A percentile compares a stretch with the other conserved stretches of the same genome.
Evolutionary conservation across 1,139 yeast species (phyloP).

Genomic region (Blastobotrys capitulatus): DNA sequence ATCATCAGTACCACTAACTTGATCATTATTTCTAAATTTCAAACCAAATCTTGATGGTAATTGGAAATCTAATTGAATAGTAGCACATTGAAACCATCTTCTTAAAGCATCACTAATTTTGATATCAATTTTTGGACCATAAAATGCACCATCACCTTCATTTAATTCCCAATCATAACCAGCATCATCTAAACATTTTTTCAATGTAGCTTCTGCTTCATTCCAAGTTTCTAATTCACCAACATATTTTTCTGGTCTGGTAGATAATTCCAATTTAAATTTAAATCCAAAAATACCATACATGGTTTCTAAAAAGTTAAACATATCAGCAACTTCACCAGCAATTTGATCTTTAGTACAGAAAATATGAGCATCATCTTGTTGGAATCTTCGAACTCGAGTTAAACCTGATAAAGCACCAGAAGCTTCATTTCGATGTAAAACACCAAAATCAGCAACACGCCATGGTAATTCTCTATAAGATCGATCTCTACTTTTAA

Average conservation of each 20-base stretch:
- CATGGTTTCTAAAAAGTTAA: slow-evolving; percentile 71
- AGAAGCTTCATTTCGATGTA: slow-evolving; percentile 92
- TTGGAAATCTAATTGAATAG: slow-evolving; percentile 97
- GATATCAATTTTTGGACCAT: slow-evolving; percentile 97
- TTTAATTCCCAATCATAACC: slow-evolving; percentile 85
- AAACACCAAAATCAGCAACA: slow-evolving; percentile 92
- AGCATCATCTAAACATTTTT: slow-evolving; percentile 67
- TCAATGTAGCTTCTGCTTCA: slow-evolving; percentile 74
- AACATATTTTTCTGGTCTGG: slow-evolving; percentile 89
- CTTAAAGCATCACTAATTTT: slow-evolving; percentile 85
- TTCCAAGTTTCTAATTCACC: slow-evolving; percentile 89
- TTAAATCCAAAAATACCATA: slow-evolving; percentile 85
- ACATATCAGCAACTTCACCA: slow-evolving; percentile 69
- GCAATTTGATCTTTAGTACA: slow-evolving; percentile 87
- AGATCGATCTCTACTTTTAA: slow-evolving; percentile 81
- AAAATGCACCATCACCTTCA: slow-evolving; percentile 98
- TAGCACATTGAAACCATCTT: slow-evolving; percentile 97
- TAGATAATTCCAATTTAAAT: slow-evolving; percentile 83
- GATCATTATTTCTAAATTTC: slow-evolving; percentile 71
- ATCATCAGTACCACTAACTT: slow-evolving; percentile 15
- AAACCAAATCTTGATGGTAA: slow-evolving; percentile 86
- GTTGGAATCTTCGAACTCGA: slow-evolving; percentile 96
- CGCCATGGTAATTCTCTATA: slow-evolving; percentile 95
- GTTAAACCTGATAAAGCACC: slow-evolving; percentile 90
- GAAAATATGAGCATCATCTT: slow-evolving; percentile 97